phyloP scores from a whole-genome alignment of 1,284 basidiomycete species.

The Wolfiporia cocos region DNA sequence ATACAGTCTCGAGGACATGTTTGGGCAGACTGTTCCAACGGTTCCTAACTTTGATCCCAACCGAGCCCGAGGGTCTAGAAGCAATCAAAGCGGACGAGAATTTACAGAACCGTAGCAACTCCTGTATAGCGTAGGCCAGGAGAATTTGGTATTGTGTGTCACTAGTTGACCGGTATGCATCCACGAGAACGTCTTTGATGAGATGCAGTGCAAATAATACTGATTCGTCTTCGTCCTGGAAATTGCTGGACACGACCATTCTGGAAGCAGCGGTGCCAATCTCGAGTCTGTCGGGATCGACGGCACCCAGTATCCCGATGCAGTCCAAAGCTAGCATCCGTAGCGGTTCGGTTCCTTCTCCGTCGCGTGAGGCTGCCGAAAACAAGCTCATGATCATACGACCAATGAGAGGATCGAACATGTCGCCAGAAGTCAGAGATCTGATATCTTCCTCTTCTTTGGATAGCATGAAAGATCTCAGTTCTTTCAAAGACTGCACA shows the following conservation, averaged over 20 bases:
- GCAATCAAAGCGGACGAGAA: conserved; percentile 73
- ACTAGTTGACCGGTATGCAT: conserved; percentile 90
- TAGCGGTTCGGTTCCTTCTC: conserved; percentile 66
- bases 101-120: conserved; percentile 84
- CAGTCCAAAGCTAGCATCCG: conserved; percentile 81
- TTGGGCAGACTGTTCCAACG: conserved; percentile 81
- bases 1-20: conserved; percentile 83
- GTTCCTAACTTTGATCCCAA: conserved; percentile 60
- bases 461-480: conserved; percentile 58
- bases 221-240: conserved; percentile 77
- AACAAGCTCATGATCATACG: conserved; percentile 69
- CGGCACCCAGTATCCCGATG: conserved; percentile 89
- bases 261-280: conserved; percentile 53
- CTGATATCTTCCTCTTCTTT: conserved; percentile 51
- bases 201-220: conserved; percentile 82
- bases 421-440: conserved; percentile 72
- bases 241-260: conserved; percentile 80
- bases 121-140: conserved; percentile 91
- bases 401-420: conserved; percentile 79
- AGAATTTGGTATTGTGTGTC: conserved; percentile 91
- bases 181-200: conserved; percentile 82
- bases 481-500: conserved; percentile 71
- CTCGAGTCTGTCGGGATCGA: conserved; percentile 94
- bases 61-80: conserved; percentile 40
- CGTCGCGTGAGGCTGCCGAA: conserved; percentile 70